These are phyloP conservation scores for Zygoascus sp. DNA, from an alignment of 1,139 yeast genomes.

Conservation along the genomic window DNA sequence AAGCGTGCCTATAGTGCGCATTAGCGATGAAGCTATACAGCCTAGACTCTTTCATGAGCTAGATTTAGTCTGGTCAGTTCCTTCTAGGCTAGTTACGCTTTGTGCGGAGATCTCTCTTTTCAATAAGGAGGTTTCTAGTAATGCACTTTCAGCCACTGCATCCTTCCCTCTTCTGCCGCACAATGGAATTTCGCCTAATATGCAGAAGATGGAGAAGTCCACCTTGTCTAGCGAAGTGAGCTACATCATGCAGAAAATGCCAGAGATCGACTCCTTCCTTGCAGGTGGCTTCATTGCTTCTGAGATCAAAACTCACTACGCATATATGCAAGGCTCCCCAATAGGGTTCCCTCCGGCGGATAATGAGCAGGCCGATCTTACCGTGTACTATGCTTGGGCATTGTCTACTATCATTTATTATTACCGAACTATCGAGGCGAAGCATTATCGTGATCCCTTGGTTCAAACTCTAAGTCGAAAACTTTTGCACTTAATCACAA, in stretches of 20 bases:
- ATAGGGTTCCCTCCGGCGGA: neutral
- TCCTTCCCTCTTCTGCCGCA: neutral
- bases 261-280: constrained; percentile 4
- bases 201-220: neutral
- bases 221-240: constrained; percentile 1
- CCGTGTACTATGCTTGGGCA: neutral
- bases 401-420: constrained; percentile 2
- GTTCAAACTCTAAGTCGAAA: neutral
- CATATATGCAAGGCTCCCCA: neutral
- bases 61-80: constrained; percentile 5
- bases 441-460: neutral
- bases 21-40: neutral
- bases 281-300: neutral
- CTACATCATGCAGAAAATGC: neutral
- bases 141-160: neutral
- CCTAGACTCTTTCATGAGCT: neutral
- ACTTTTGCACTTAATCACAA: neutral
- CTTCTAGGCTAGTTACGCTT: neutral
- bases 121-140: neutral
- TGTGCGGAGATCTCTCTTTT: constrained; percentile 5
- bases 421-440: constrained; percentile 3
- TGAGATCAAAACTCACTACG: neutral
- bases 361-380: neutral
- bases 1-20: neutral
- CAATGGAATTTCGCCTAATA: neutral